Evolutionary conservation across 306 rosid genomes (phyloP).

Genomic region (Arachis hypogaea): DNA sequence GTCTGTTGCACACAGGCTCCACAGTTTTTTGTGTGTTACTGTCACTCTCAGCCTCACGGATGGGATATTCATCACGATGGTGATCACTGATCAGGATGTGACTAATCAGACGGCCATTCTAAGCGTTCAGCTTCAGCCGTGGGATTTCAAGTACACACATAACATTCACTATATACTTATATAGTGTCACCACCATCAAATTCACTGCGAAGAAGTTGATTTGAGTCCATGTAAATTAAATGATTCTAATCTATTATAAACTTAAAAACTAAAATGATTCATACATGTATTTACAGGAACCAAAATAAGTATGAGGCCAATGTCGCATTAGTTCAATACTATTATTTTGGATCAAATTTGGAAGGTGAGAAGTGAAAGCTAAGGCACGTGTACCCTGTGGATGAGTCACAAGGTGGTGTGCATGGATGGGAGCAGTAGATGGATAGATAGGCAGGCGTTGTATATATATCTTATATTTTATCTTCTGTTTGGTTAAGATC

Average conservation of each 20-base stretch:
- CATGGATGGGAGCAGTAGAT: conserved; percentile 23
- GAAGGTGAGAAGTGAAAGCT: neutral
- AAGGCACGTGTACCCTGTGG: conserved; percentile 38
- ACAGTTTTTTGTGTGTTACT: neutral
- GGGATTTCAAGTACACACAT: conserved; percentile 1
- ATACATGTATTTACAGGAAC: neutral
- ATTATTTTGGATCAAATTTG: neutral
- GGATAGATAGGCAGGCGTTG: neutral
- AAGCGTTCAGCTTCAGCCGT: neutral
- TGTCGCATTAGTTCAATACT: neutral
- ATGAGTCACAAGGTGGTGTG: conserved; percentile 34
- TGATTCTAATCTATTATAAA: no score
- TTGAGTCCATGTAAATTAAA: no score
- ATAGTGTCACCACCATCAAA: conserved; percentile 1
- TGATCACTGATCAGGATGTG: neutral
- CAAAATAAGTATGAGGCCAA: neutral
- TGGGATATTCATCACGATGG: neutral
- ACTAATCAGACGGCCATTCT: conserved; percentile 36
- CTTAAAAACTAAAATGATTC: no score
- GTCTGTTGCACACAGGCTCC: neutral
- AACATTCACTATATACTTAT: neutral
- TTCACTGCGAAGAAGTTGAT: conserved; percentile 25
- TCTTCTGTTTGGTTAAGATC: conserved; percentile 25
- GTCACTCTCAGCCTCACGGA: neutral
- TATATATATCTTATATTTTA: neutral